These are phyloP conservation scores for Penicillium sp. DNA, from an alignment of 2,329 filamentous ascomycete genomes.

Conservation along the genomic window DNA sequence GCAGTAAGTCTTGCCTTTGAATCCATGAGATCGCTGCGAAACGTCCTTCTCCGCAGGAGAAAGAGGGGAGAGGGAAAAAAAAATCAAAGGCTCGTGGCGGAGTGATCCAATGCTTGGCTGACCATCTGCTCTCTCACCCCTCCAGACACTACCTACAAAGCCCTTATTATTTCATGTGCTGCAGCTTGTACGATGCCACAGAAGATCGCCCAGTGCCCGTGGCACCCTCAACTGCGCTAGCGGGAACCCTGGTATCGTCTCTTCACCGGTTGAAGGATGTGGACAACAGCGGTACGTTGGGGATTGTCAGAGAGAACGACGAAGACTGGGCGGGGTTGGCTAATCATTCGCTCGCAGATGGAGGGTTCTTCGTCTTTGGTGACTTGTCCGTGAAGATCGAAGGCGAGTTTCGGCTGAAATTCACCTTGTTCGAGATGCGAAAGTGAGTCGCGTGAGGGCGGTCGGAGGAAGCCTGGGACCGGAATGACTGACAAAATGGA, in stretches of 20 bases:
- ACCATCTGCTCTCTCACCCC: neutral
- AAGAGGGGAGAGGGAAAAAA: neutral
- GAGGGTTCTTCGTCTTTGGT: slow-evolving; percentile 86
- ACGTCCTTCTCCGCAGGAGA: neutral
- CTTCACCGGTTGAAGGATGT: slow-evolving; percentile 77
- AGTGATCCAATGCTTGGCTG: too few relatives aligned
- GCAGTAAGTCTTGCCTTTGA: slow-evolving; percentile 62
- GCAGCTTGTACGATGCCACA: slow-evolving; percentile 53
- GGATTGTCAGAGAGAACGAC: neutral
- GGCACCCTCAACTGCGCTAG: slow-evolving; percentile 54
- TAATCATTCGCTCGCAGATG: slow-evolving; percentile 51
- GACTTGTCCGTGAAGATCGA: slow-evolving; percentile 76
- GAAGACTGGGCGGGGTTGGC: neutral
- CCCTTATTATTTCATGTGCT: slow-evolving; percentile 63
- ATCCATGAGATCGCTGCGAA: too few relatives aligned
- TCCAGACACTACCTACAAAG: slow-evolving; percentile 60
- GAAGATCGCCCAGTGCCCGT: slow-evolving; percentile 46
- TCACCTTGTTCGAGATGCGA: slow-evolving; percentile 72
- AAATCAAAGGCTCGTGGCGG: too few relatives aligned
- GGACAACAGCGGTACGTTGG: slow-evolving; percentile 57
- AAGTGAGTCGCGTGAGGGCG: slow-evolving; percentile 45
- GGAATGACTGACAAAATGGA: slow-evolving; percentile 18
- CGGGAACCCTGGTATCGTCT: slow-evolving; percentile 75
- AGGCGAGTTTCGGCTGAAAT: slow-evolving; percentile 70
- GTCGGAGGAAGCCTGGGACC: neutral